phyloP scores from a whole-genome alignment of 2,329 filamentous ascomycete genomes.

The Hirsutella thompsonii region DNA sequence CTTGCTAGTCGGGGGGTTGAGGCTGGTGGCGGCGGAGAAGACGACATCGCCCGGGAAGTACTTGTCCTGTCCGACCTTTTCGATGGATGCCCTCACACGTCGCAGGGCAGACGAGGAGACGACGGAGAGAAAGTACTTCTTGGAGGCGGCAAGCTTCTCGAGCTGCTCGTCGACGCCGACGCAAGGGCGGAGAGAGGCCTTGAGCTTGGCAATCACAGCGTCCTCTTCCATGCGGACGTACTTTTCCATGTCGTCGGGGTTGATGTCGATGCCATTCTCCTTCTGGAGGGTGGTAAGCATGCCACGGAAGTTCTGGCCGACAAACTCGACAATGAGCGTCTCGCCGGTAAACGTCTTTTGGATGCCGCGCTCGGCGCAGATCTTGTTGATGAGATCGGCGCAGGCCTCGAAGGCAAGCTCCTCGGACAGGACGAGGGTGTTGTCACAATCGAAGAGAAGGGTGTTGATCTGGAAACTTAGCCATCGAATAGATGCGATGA shows the following conservation, averaged over 20 bases:
- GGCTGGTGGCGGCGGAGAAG: conserved; percentile 71
- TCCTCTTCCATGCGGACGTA: conserved; percentile 73
- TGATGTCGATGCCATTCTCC: conserved; percentile 62
- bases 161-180: conserved; percentile 55
- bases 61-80: conserved; percentile 66
- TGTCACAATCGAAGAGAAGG: conserved; percentile 70
- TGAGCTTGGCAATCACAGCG: conserved; percentile 70
- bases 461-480: conserved; percentile 43
- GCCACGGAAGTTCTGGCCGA: conserved; percentile 88
- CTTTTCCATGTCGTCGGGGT: conserved; percentile 52
- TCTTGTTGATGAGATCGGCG: conserved; percentile 77
- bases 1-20: conserved; percentile 74
- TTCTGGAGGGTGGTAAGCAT: conserved; percentile 70
- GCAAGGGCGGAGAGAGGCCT: conserved; percentile 54
- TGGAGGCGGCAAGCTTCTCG: conserved; percentile 43
- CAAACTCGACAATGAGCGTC: conserved; percentile 71
- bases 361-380: conserved; percentile 55
- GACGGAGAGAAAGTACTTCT: conserved; percentile 63
- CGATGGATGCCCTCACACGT: conserved; percentile 63
- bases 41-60: conserved; percentile 67
- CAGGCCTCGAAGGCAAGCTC: conserved; percentile 85
- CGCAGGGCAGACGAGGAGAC: conserved; percentile 71
- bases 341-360: conserved; percentile 61
- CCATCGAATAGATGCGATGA: not conserved
- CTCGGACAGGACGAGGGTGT: conserved; percentile 88